phyloP scores from a whole-genome alignment of 2,329 filamentous ascomycete genomes.

The Hymenoscyphus fraxineus region DNA sequence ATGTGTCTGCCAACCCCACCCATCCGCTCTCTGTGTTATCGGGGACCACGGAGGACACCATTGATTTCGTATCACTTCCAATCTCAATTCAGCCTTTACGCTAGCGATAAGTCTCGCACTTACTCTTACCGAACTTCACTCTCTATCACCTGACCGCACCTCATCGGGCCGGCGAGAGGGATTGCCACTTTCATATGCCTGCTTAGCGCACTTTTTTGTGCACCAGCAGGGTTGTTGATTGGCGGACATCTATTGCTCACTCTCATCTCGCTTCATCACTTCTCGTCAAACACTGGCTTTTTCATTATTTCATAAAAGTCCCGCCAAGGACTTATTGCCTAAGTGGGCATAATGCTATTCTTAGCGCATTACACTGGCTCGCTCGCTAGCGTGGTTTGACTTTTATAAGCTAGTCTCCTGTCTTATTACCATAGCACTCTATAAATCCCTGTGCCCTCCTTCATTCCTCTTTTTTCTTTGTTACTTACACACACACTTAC shows the following conservation, averaged over 20 bases:
- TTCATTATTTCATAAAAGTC: conserved; percentile 6
- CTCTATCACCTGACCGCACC: background rate
- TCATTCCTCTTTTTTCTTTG: conserved; percentile 6
- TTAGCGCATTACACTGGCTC: conserved; percentile 14
- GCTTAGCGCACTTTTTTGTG: background rate
- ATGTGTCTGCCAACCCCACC: no score
- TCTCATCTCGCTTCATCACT: background rate
- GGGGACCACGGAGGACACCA: background rate
- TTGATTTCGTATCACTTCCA: background rate
- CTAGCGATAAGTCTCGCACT: background rate
- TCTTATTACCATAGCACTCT: conserved; percentile 12
- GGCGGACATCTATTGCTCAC: background rate
- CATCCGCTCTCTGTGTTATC: background rate
- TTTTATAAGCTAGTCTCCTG: conserved; percentile 17
- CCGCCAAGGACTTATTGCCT: conserved; percentile 9
- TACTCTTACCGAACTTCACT: conserved; percentile 1
- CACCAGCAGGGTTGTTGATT: background rate
- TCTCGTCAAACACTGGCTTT: background rate
- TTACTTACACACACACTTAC: background rate
- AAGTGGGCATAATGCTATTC: conserved; percentile 13
- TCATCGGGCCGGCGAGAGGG: background rate
- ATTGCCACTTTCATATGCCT: conserved; percentile 3
- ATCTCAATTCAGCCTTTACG: conserved; percentile 1
- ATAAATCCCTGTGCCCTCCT: conserved; percentile 14
- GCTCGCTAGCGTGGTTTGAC: conserved; percentile 16